Evolutionary conservation across 495 filamentous ascomycete genomes (phyloP).

Genomic region (Aspergillus leporis): DNA sequence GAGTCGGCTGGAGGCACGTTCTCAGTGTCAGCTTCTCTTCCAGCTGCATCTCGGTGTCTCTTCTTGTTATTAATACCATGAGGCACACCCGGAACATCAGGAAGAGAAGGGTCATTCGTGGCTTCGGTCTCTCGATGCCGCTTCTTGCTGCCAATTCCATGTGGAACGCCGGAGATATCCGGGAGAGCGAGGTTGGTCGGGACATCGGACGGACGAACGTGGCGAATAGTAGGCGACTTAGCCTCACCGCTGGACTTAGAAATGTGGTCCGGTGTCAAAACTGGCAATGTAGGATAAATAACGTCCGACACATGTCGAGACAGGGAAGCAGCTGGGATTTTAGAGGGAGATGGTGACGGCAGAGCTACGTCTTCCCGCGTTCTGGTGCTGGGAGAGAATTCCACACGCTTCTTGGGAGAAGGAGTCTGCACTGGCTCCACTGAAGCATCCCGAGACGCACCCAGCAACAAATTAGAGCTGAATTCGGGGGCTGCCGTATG

Average conservation of each 20-base stretch:
- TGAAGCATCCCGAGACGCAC: conserved; percentile 26
- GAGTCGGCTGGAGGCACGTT: conserved; percentile 41
- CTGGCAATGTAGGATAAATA: conserved; percentile 45
- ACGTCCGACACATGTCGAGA: conserved; percentile 34
- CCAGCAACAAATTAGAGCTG: conserved; percentile 46
- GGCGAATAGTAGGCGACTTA: conserved; percentile 35
- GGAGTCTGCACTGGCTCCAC: conserved; percentile 36
- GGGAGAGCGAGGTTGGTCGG: conserved; percentile 19
- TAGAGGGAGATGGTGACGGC: conserved; percentile 47
- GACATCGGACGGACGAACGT: conserved; percentile 35
- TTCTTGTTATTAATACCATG: conserved; percentile 78
- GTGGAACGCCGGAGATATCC: conserved; percentile 52
- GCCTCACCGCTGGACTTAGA: conserved; percentile 6
- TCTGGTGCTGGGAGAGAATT: conserved; percentile 57
- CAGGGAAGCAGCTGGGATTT: conserved; percentile 32
- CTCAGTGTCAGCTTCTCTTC: conserved; percentile 42
- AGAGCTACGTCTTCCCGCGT: conserved; percentile 37
- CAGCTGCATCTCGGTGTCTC: conserved; percentile 54
- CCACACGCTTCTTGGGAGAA: conserved; percentile 60
- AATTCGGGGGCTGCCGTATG: conserved; percentile 53
- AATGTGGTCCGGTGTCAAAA: conserved; percentile 38
- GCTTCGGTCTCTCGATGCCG: conserved; percentile 50
- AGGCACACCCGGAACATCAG: conserved; percentile 50
- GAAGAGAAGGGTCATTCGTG: conserved; percentile 21
- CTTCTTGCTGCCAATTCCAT: conserved; percentile 75